Evolutionary conservation across 129 eudicot species (phyloP).

Genomic region (Tanacetum coccineum): DNA sequence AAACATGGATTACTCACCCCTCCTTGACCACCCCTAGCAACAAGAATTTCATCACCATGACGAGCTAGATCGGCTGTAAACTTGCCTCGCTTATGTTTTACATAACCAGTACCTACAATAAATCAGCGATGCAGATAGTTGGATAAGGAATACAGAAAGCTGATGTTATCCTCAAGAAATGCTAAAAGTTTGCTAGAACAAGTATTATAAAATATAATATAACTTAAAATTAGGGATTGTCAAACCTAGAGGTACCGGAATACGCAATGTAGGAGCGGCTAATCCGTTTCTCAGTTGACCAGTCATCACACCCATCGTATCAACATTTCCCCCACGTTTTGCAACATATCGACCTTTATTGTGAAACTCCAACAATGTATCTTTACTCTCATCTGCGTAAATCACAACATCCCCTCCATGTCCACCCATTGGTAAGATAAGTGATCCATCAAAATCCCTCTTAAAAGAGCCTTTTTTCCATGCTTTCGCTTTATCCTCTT

Average conservation of each 20-base stretch:
- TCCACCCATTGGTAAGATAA: slow-evolving; percentile 88
- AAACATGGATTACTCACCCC: slow-evolving; percentile 54
- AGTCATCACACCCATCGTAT: slow-evolving; percentile 78
- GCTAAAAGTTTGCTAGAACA: slow-evolving; percentile 6
- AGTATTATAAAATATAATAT: background rate
- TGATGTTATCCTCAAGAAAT: background rate
- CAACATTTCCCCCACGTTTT: slow-evolving; percentile 96
- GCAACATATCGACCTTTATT: slow-evolving; percentile 58
- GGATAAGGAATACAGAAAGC: background rate
- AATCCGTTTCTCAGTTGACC: slow-evolving; percentile 59
- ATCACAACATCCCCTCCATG: slow-evolving; percentile 93
- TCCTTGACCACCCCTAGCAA: slow-evolving; percentile 99
- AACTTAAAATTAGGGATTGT: background rate
- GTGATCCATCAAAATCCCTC: slow-evolving; percentile 92
- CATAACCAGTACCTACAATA: slow-evolving; percentile 82
- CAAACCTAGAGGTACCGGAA: slow-evolving; percentile 94
- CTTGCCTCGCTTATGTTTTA: slow-evolving; percentile 88
- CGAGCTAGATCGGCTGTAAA: slow-evolving; percentile 86
- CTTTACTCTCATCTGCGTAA: slow-evolving; percentile 83
- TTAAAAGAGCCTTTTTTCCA: slow-evolving; percentile 56
- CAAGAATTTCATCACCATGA: slow-evolving; percentile 91
- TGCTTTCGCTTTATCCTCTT: slow-evolving; percentile 48
- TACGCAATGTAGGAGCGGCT: slow-evolving; percentile 69
- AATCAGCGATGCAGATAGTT: slow-evolving; percentile 2
- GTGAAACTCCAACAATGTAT: slow-evolving; percentile 77